phyloP scores from a whole-genome alignment of 441 rosid species.

The Mallotus repandus region DNA sequence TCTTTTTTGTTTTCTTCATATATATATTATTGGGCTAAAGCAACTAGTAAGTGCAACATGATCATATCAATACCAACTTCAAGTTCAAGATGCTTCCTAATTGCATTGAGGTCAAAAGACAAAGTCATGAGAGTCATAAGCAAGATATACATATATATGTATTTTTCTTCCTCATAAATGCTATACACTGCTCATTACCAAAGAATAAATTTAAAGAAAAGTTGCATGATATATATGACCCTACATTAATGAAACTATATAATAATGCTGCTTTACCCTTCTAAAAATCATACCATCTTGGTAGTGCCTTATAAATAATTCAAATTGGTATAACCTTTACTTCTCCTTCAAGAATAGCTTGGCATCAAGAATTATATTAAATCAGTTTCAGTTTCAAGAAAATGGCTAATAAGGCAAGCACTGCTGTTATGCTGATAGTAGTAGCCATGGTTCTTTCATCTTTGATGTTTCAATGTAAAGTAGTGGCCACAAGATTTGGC shows the following conservation, averaged over 20 bases:
- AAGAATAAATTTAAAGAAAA: neutral
- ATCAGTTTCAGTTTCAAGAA: neutral
- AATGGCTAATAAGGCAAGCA: conserved; percentile 5
- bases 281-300: conserved; percentile 16
- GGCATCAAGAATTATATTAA: neutral
- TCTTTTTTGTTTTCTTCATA: neutral
- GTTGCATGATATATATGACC: conserved; percentile 8
- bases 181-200: conserved; percentile 6
- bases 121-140: neutral
- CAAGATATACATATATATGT: neutral
- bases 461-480: conserved; percentile 16
- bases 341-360: conserved; percentile 13
- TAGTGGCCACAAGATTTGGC: conserved; percentile 11
- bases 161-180: neutral
- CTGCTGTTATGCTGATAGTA: neutral
- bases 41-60: neutral
- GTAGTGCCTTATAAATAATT: conserved; percentile 22
- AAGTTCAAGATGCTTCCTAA: conserved; percentile 12
- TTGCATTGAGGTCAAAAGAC: neutral
- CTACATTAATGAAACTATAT: conserved; percentile 18
- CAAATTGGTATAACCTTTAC: conserved; percentile 6
- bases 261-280: conserved; percentile 16
- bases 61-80: neutral
- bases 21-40: neutral
- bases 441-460: neutral